phyloP scores from a whole-genome alignment of 371 early-diverging fungal genomes.

The Mucor ambiguus region DNA sequence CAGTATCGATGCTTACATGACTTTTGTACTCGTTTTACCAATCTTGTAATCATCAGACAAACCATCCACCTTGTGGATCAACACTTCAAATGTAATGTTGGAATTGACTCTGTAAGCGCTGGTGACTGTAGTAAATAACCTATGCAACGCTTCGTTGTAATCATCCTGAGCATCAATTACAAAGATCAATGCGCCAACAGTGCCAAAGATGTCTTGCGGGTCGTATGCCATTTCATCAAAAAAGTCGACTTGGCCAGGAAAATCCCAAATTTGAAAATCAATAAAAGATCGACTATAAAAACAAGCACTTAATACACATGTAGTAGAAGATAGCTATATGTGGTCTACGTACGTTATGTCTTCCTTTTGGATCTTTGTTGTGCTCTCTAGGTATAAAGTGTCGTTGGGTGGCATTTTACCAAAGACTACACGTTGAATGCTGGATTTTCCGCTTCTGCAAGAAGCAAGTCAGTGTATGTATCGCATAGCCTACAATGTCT shows the following conservation, averaged over 20 bases:
- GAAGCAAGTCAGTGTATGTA: background rate
- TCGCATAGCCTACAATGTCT: background rate
- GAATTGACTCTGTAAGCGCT: constrained; percentile 81
- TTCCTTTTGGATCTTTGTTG: constrained; percentile 79
- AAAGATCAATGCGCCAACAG: constrained; percentile 84
- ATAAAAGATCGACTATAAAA: constrained; percentile 73
- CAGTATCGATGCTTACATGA: background rate
- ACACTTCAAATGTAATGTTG: constrained; percentile 86
- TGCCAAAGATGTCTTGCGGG: constrained; percentile 74
- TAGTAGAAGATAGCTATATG: background rate
- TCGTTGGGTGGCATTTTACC: constrained; percentile 92
- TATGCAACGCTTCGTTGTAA: constrained; percentile 77
- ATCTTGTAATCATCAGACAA: constrained; percentile 92
- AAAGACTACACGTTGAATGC: constrained; percentile 92
- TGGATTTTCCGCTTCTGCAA: constrained; percentile 90
- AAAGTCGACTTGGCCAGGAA: constrained; percentile 90
- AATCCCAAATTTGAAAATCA: constrained; percentile 93
- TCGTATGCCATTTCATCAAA: constrained; percentile 73
- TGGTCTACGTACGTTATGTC: constrained; percentile 60
- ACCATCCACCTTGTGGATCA: constrained; percentile 97
- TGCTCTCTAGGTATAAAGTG: constrained; percentile 88
- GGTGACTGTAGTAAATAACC: constrained; percentile 76
- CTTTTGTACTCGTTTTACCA: constrained; percentile 45
- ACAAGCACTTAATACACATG: background rate
- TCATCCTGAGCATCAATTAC: constrained; percentile 97